Percentiles rank a stretch among this genome's conserved stretches.
Conservation (phyloP, 2,329 filamentous ascomycete species). For the Aspergillus texensis region DNA sequence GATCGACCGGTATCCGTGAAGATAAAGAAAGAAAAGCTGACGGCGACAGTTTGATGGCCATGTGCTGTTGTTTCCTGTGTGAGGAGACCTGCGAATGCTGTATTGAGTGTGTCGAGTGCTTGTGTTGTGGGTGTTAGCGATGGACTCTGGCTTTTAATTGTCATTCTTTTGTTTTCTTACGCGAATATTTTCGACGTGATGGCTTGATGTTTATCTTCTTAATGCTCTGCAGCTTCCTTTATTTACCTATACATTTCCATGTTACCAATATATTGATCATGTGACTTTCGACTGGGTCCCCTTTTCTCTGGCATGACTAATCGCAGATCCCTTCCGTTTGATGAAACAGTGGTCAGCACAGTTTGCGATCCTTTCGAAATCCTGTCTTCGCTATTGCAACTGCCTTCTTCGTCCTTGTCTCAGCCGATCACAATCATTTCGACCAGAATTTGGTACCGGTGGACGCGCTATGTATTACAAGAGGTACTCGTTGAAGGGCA, state of each 20-base stretch:
- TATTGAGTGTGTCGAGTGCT: constrained; percentile 10
- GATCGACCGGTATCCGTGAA: neutral
- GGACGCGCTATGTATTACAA: neutral
- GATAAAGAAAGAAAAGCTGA: neutral
- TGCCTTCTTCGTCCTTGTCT: neutral
- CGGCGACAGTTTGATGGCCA: constrained; percentile 11
- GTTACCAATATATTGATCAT: constrained; percentile 4
- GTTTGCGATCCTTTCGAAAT: neutral
- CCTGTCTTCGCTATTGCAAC: neutral
- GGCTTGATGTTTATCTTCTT: constrained; percentile 3
- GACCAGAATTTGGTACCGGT: neutral
- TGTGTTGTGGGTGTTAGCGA: constrained; percentile 11
- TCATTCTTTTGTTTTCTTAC: neutral
- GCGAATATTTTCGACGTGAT: neutral
- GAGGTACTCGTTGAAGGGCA: neutral
- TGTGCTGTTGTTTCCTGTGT: constrained; percentile 20
- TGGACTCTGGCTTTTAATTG: neutral
- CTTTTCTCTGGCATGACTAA: neutral
- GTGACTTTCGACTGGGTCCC: neutral
- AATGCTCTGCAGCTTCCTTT: neutral
- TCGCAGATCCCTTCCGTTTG: neutral
- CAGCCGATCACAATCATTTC: neutral
- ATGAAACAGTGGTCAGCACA: neutral
- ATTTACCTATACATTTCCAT: neutral
- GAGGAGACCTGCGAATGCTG: constrained; percentile 16